Evolutionary conservation across 495 filamentous ascomycete genomes (phyloP).

Genomic region (Pseudomonodictys pantanalensis): DNA sequence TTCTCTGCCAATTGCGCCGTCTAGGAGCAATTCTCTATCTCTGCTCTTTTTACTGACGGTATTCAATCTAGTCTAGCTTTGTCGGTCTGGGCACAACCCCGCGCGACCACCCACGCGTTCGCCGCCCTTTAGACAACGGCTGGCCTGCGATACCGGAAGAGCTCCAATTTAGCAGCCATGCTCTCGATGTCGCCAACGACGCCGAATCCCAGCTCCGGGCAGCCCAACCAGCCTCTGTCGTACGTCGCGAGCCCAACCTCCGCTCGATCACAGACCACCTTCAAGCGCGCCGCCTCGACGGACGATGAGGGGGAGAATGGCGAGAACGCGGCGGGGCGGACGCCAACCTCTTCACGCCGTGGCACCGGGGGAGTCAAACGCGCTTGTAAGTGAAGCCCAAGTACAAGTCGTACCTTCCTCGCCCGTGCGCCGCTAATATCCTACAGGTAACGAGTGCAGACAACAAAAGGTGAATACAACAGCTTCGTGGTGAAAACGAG

Average conservation of each 20-base stretch:
- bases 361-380: conserved; percentile 28
- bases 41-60: no score
- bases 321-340: conserved; percentile 10
- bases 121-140: no score
- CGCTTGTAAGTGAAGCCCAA: no score
- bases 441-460: conserved; percentile 87
- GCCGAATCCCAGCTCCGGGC: background rate
- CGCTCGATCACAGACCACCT: conserved; percentile 24
- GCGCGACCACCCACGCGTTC: background rate
- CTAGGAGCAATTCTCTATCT: no score
- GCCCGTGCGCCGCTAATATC: conserved; percentile 31
- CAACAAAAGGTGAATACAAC: conserved; percentile 76
- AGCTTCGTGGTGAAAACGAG: no score
- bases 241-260: conserved; percentile 27
- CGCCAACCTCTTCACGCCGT: no score
- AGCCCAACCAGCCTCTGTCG: conserved; percentile 15
- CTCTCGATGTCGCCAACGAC: background rate
- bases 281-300: conserved; percentile 29
- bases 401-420: conserved; percentile 27
- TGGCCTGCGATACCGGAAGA: no score
- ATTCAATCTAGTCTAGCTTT: no score
- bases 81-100: background rate
- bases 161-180: no score
- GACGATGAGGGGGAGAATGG: conserved; percentile 30
- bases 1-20: no score